Percentiles rank a stretch among this genome's conserved stretches.
These are phyloP conservation scores for Amaranthus hypochondriacus DNA, from an alignment of 148 eudicot species.

Conservation along the genomic window DNA sequence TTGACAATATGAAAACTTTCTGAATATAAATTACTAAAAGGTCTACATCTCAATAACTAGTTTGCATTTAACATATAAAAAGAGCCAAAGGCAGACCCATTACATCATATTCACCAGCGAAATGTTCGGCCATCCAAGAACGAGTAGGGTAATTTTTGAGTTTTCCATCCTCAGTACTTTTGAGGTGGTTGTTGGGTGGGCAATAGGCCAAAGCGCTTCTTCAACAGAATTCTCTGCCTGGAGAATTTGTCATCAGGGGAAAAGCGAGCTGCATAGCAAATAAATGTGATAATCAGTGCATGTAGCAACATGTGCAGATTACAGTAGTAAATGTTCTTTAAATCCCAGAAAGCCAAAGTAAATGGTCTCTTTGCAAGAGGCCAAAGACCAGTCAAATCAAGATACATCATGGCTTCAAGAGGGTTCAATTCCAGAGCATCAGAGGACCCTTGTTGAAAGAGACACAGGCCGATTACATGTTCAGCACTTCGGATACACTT, in stretches of 20 bases:
- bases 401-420: neutral
- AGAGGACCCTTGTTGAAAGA: neutral
- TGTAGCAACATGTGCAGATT: neutral
- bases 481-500: no score
- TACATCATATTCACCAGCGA: neutral
- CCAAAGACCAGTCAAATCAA: neutral
- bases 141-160: neutral
- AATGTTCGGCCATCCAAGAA: neutral
- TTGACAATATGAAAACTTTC: neutral
- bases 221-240: conserved; percentile 78
- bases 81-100: neutral
- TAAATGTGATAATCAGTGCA: neutral
- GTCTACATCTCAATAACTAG: neutral
- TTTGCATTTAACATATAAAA: neutral
- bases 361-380: neutral
- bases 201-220: conserved; percentile 89
- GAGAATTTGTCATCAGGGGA: conserved; percentile 98
- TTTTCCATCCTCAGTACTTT: conserved; percentile 48
- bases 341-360: neutral
- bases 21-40: neutral
- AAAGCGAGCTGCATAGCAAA: conserved; percentile 65
- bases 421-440: neutral
- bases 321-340: neutral
- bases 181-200: conserved; percentile 82
- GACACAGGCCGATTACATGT: no score